phyloP scores from a whole-genome alignment of 2,329 filamentous ascomycete species.

The Xylaria sp. region DNA sequence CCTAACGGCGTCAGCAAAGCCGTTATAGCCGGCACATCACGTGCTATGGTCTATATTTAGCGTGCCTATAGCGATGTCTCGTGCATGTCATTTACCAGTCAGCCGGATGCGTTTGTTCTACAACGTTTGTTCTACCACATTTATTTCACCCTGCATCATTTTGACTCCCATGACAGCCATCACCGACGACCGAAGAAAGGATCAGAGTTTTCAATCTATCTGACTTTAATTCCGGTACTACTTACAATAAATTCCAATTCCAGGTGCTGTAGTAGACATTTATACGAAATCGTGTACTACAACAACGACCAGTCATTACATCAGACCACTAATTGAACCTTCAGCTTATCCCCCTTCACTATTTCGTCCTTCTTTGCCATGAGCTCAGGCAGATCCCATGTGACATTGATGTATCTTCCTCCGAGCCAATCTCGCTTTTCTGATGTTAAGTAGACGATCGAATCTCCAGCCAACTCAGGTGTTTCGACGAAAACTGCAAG shows the following conservation, averaged over 20 bases:
- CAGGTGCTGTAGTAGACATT: not conserved
- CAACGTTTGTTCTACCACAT: not conserved
- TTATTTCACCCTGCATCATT: no score
- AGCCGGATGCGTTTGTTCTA: not conserved
- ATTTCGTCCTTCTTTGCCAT: slow-evolving; percentile 47
- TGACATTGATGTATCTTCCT: slow-evolving; percentile 53
- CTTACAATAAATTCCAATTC: no score
- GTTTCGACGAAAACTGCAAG: slow-evolving; percentile 43
- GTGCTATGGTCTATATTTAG: slow-evolving; percentile 1
- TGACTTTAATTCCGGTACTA: not conserved
- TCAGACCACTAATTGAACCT: slow-evolving; percentile 43
- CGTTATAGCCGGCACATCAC: slow-evolving; percentile 31
- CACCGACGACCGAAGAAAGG: no score
- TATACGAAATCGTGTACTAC: not conserved
- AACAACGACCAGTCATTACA: no score
- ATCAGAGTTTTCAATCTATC: no score
- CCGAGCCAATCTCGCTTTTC: slow-evolving; percentile 48
- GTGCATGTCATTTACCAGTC: not conserved
- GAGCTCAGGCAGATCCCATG: slow-evolving; percentile 54
- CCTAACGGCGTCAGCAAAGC: slow-evolving; percentile 19
- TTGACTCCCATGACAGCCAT: no score
- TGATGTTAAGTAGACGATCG: slow-evolving; percentile 46
- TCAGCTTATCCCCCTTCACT: slow-evolving; percentile 45
- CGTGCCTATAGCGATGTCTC: not conserved
- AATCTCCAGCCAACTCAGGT: slow-evolving; percentile 45